Evolutionary conservation across 2,329 filamentous ascomycete species (phyloP).

Genomic region (Colletotrichum sp.): DNA sequence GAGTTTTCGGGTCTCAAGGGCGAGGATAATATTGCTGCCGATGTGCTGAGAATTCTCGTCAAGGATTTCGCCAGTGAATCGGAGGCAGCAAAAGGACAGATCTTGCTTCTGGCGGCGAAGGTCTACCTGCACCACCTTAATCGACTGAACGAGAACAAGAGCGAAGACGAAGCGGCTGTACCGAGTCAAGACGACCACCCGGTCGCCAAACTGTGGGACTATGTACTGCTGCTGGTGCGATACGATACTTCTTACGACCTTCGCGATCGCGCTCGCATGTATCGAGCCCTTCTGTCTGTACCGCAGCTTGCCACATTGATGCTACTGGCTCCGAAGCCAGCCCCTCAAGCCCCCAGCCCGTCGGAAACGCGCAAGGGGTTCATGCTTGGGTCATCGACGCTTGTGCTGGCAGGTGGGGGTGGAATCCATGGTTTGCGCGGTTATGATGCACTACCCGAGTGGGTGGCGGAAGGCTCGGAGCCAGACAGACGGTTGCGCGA

Average conservation of each 20-base stretch:
- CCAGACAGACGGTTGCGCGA: constrained; percentile 79
- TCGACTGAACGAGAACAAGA: constrained; percentile 53
- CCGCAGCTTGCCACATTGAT: constrained; percentile 90
- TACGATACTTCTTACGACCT: constrained; percentile 97
- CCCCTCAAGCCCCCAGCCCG: constrained; percentile 87
- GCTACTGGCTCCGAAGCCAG: constrained; percentile 91
- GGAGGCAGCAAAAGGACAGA: constrained; percentile 87
- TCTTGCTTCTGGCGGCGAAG: constrained; percentile 92
- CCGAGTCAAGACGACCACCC: constrained; percentile 63
- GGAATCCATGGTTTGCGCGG: constrained; percentile 77
- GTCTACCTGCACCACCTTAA: constrained; percentile 92
- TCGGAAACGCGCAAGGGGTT: constrained; percentile 83
- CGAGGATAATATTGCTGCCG: constrained; percentile 89
- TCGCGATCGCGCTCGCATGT: constrained; percentile 87
- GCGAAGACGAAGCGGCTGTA: constrained; percentile 33
- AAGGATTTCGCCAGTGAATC: constrained; percentile 86
- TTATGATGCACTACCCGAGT: constrained; percentile 81
- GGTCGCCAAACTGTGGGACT: constrained; percentile 81
- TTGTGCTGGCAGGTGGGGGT: constrained; percentile 80
- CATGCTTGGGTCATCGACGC: constrained; percentile 81
- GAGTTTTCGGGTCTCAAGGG: constrained; percentile 85
- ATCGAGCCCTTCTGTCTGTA: constrained; percentile 80
- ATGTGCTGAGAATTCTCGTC: constrained; percentile 86
- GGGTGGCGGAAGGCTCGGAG: constrained; percentile 82
- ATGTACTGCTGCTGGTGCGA: constrained; percentile 82